phyloP scores from a whole-genome alignment of 805 yeast genomes.

The Alloascoidea hylecoeti region DNA sequence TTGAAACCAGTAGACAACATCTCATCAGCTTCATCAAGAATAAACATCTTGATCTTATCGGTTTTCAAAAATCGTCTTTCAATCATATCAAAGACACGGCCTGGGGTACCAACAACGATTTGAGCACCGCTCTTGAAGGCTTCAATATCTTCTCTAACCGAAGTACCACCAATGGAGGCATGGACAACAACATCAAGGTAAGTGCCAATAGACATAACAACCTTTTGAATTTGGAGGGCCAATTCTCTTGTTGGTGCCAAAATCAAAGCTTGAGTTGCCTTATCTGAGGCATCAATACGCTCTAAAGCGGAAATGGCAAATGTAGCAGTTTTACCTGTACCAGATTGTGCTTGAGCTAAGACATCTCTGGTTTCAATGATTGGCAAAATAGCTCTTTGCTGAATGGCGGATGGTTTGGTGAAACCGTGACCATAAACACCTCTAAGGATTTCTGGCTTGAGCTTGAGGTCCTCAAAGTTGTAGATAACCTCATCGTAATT shows the following conservation, averaged over 20 bases:
- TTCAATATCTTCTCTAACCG: slow-evolving; percentile 68
- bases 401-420: slow-evolving; percentile 95
- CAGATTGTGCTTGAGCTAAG: slow-evolving; percentile 97
- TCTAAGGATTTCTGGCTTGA: slow-evolving; percentile 61
- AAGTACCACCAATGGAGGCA: slow-evolving; percentile 92
- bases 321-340: slow-evolving; percentile 98
- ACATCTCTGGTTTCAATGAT: slow-evolving; percentile 91
- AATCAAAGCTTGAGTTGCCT: slow-evolving; percentile 79
- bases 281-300: slow-evolving; percentile 57
- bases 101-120: slow-evolving; percentile 95
- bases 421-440: slow-evolving; percentile 80
- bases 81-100: slow-evolving; percentile 85
- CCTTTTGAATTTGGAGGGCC: slow-evolving; percentile 86
- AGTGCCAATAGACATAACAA: slow-evolving; percentile 74
- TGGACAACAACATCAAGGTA: slow-evolving; percentile 67
- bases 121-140: slow-evolving; percentile 71
- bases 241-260: slow-evolving; percentile 94
- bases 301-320: slow-evolving; percentile 90
- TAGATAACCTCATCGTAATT: slow-evolving; percentile 88
- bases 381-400: slow-evolving; percentile 93
- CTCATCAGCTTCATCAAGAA: slow-evolving; percentile 96
- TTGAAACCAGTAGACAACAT: slow-evolving; percentile 86
- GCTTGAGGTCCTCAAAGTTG: slow-evolving; percentile 61
- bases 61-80: slow-evolving; percentile 67
- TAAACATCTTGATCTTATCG: slow-evolving; percentile 70